Base-by-base conservation (phyloP, 495 filamentous ascomycete species). In the Trichodelitschia bisporula region DNA sequence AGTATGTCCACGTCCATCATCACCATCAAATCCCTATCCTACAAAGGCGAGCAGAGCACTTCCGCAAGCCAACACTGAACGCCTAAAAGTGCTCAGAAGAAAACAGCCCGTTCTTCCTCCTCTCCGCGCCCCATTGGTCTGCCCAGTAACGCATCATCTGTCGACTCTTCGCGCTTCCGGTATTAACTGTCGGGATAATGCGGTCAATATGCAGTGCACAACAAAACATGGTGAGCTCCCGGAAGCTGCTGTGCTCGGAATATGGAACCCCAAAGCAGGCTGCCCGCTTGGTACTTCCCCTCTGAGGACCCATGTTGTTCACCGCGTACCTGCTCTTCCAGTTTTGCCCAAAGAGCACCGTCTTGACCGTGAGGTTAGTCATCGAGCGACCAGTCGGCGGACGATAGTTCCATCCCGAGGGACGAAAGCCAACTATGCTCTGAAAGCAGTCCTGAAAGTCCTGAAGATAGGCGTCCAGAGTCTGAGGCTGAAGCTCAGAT, bases 181-280 rank as follows among this genome's bases (percentile, higher is more conserved):
- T 75, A 50, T 95, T 93, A 0, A 97, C 86, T 3, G 86, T 97
- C 2, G 86, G 86, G 12, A 97, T 71, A 2, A 97, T 62, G 50
- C 68, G 72, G 30, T 80, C 80, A 34, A 95, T 84, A 29, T 77
- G 52, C 49, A 97, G 47, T 31, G 69, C 69, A 53, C 83, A 86
- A 38, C 78, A 70, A 42, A 97, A 95, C 64, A 92, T 70, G 2
- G 78, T 80, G 47, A 97, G 49, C 58, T 97, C 86, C 14, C 86
- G 56, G 44, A 97, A 97, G 26, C 71, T 79, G 47, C 76, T 84
- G 41, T 97, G 86, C 53, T 97, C 86, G 31, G 70, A 78, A 44
- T 97, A 97, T 24, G 86, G 86, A 15, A 95, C 86, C 9, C 74
- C 79, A 38, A 78, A 92, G 41, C 78, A 89, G 35, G 67, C 69